These are phyloP conservation scores for Xerocomellus intermedius DNA, from an alignment of 768 basidiomycete species.

Conservation along the genomic window DNA sequence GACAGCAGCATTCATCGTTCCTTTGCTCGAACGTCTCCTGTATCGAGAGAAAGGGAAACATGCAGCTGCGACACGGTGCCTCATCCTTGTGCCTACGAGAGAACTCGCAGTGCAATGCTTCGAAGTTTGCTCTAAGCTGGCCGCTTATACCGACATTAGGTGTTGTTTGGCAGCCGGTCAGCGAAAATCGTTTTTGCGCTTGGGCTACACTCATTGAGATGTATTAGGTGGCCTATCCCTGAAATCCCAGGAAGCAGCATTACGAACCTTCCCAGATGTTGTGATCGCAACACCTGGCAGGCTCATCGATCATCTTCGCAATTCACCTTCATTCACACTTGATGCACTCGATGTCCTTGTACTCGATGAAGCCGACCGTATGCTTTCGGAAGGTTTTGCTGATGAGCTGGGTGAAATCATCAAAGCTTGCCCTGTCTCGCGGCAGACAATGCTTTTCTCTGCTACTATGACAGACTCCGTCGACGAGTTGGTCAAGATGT, in stretches of 20 bases:
- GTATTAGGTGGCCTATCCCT: constrained; percentile 82
- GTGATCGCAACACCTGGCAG: constrained; percentile 97
- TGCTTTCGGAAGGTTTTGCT: constrained; percentile 93
- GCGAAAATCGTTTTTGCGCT: constrained; percentile 12
- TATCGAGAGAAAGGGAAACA: constrained; percentile 90
- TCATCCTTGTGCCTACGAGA: constrained; percentile 91
- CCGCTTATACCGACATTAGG: constrained; percentile 83
- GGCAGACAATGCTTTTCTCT: constrained; percentile 98
- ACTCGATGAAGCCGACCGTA: constrained; percentile 96
- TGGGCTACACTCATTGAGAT: constrained; percentile 2
- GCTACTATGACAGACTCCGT: constrained; percentile 99
- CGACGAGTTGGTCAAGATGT: constrained; percentile 90
- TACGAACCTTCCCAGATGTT: constrained; percentile 88
- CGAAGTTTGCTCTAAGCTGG: constrained; percentile 84
- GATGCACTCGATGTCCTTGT: constrained; percentile 92
- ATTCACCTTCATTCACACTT: constrained; percentile 89
- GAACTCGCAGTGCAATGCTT: constrained; percentile 96
- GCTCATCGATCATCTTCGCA: constrained; percentile 95
- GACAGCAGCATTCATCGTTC: constrained; percentile 96
- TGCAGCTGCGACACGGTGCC: constrained; percentile 83
- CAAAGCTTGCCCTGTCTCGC: constrained; percentile 78
- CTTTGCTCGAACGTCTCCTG: constrained; percentile 87
- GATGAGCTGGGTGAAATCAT: constrained; percentile 95
- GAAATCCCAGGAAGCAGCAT: constrained; percentile 83
- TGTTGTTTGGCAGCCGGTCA: constrained; percentile 91